Base-by-base conservation (phyloP, 257 asterid species). In the Gentiana straminea region DNA sequence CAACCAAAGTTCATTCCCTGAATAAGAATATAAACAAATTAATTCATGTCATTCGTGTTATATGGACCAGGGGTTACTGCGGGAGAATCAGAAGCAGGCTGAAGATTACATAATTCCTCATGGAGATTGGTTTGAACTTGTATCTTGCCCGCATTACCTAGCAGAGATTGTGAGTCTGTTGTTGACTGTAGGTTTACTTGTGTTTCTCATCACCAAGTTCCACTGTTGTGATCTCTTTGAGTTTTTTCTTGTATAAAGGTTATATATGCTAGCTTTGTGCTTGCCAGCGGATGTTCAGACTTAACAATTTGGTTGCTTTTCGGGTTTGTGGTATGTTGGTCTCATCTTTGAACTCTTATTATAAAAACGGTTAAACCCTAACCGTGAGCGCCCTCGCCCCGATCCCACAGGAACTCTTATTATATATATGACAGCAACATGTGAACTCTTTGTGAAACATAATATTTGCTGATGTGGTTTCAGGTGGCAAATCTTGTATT, bases 121-220 rank as follows among this genome's bases (percentile, higher is more conserved):
- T 45, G 95, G 97, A n/a, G 95, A 84, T 72, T 91, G 98, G 98
- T 91, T 91, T 68, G 74, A 77, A 62, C 80, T 79, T 75, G 97
- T 88, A 67, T 91, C 98, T 2, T 81, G 86, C 57, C 94, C 98
- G 7, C 98, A 91, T 69, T 92, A 88, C 70, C 82, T 92, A 67
- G 90, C 97, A 57, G 98, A 92, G 80, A 81, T 85, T 48, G 98
- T 88, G 78, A 57, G 78, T 61, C 43, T 13, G 53, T 59, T 60
- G 51, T 46, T 38, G 38, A 54, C 58, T 60, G 15, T 46, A 39
- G 35, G 46, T 6, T 43, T n/a, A 12, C 4, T 2, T n/a, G 8
- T 7, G 34, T 36, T 50, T 38, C 32, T 2, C 5, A 4, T 2
- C 15, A 32, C 13, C 32, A 12, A 58, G 5, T 35, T 15, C 1